Base-by-base conservation (phyloP, 345 rosid species). In the Aquilaria malaccensis region DNA sequence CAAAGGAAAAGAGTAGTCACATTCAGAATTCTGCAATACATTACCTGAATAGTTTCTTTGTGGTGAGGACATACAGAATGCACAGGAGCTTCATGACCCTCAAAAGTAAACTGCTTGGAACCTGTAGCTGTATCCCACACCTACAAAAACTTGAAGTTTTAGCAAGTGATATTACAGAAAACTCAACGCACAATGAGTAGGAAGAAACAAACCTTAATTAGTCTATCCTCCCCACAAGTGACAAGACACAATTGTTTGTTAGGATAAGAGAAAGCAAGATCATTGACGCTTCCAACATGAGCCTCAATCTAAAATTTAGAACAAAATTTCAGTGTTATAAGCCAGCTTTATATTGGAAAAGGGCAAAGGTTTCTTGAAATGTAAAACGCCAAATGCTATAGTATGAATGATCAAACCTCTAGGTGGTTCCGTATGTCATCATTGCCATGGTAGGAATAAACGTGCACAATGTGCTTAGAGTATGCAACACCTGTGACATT, bases 61-160 rank as follows among this genome's bases (percentile, higher is more conserved):
- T 81, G 81, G 70, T 91, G 97, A 65, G 97, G 96, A 54, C 93
- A 85, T 51, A 91, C 71, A 54, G 91, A 91, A 70, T 76, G 84
- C 10, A 91, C 91, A 72, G 97, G 86, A 62, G 97, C 85, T 71
- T 91, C 95, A 77, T 91, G 95, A 70, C 95, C 95, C 77, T 79
- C 83, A 66, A 91, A 87, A 60, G 70, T 68, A 64, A 66, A 78
- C 75, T 66, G 81, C 62, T 66, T 75, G 50, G 43, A 48, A 58
- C 96, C 97, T 2, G 87, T 76, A 50, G 64, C 69, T 41, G 87
- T 83, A 76, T 91, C 96, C 97, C 97, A 91, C 52, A 91, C 97
- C 97, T 87, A 76, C 67, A 67, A 50, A 71, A 61, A 55, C 30
- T 37, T 33, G 29, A 51, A 41, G 60, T 79, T 66, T 66, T 62